A percentile compares a stretch with the other conserved stretches of the same genome.
Conservation (phyloP, 1,284 basidiomycete genomes). For the Ustilago xerochloae region DNA sequence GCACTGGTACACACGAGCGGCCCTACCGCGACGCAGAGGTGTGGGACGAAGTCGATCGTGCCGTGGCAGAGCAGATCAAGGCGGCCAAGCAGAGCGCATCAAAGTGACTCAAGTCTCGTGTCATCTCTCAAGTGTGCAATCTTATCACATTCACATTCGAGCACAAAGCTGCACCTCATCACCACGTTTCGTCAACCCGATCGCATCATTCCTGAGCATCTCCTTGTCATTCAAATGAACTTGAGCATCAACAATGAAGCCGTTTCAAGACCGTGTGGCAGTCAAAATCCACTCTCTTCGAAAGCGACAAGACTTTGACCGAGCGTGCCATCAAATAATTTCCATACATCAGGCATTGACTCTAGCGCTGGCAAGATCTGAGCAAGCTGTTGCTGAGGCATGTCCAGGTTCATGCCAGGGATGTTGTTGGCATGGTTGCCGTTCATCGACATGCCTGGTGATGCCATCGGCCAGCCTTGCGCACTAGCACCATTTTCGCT, state of each 20-base stretch:
- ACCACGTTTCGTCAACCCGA: too few species aligned
- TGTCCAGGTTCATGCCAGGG: constrained; percentile 37
- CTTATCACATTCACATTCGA: not conserved
- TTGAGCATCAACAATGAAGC: not conserved
- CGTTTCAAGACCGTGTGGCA: not conserved
- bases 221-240: not conserved
- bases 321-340: constrained; percentile 52
- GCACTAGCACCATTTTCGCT: constrained; percentile 8
- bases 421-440: constrained; percentile 14
- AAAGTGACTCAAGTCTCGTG: not conserved
- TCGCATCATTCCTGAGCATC: too few species aligned
- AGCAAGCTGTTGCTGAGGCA: constrained; percentile 45
- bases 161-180: too few species aligned
- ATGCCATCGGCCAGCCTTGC: constrained; percentile 3
- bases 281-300: constrained; percentile 43
- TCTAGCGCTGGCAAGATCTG: constrained; percentile 47
- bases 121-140: not conserved
- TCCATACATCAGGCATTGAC: constrained; percentile 55
- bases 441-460: constrained; percentile 7
- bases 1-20: constrained; percentile 27
- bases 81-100: constrained; percentile 11
- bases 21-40: constrained; percentile 63
- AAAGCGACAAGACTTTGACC: constrained; percentile 47
- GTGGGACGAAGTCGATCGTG: constrained; percentile 55
- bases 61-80: constrained; percentile 33